Evolutionary conservation across 208 protist genomes (phyloP), one percentile per base, ranked within the genome.

Genomic region (Strigomonas culicis): DNA sequence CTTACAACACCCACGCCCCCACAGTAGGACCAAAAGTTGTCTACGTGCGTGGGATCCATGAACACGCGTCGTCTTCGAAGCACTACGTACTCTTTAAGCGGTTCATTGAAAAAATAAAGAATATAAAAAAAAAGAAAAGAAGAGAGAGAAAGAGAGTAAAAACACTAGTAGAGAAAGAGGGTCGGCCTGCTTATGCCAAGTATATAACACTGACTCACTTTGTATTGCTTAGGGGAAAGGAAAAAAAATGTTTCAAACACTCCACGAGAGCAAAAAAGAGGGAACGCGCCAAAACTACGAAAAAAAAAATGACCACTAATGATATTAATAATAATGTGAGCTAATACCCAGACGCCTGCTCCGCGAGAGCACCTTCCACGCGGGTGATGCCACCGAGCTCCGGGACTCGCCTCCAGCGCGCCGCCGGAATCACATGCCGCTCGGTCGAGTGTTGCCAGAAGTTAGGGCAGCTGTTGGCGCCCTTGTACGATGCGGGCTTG

Each of bases 351-450:
- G 74, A 61, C 8, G 85, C 63, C 15, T 76, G 84, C 24, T 67
- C 68, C 3, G 69, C 66, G 4, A 82, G 55, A 0, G 79, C 72
- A 51, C 90, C 83, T 19, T 78, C 59, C 30, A 96, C 91, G 51
- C 91, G 86, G 7, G 91, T 96, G 59, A 96, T 96, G 15, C 86
- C 86, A 25, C 80, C 88, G n/a, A 96, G 75, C 60, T 93, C 80
- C 7, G 76, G 75, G 28, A 86, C 73, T 21, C 91, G 80, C 21
- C 77, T 63, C 88, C 87, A 96, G 39, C 77, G 76, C 27, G 84
- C 82, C 52, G 75, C 66, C 25, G 91, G 91, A n/a, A 96, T 77
- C 0, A 96, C 86, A 59, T 96, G 88, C 22, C 41, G 52, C 60
- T 61, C 41, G 15, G 79, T 90, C 1, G 83, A 82, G 63, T 96